A percentile compares a stretch with the other conserved stretches of the same genome.
Evolutionary conservation across 1,139 yeast species (phyloP).

Genomic region (Geotrichum carabidarum): DNA sequence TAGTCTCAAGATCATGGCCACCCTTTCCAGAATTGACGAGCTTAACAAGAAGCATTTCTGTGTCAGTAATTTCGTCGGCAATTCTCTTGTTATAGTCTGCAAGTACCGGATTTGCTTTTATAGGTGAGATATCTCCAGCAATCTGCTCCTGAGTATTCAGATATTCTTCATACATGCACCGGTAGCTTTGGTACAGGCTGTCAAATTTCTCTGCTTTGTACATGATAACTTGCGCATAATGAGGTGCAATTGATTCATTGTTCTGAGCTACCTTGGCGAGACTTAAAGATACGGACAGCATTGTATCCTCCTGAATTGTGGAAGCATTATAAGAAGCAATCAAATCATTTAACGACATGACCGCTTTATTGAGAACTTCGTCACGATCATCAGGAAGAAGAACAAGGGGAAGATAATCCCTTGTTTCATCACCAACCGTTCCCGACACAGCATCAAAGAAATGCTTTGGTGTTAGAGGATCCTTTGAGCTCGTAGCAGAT

Average conservation of each 20-base stretch:
- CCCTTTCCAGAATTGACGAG: slow-evolving; percentile 9
- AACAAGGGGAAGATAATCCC: slow-evolving; percentile 31
- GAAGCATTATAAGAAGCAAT: slow-evolving; percentile 30
- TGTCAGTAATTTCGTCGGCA: slow-evolving; percentile 14
- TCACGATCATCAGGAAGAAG: slow-evolving; percentile 30
- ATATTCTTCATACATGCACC: slow-evolving; percentile 17
- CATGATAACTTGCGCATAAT: slow-evolving; percentile 23
- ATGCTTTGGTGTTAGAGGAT: slow-evolving; percentile 29
- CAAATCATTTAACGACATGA: slow-evolving; percentile 30
- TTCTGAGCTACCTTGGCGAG: slow-evolving; percentile 24
- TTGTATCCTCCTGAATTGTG: slow-evolving; percentile 27
- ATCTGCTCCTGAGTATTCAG: slow-evolving; percentile 10
- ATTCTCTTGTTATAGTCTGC: slow-evolving; percentile 12
- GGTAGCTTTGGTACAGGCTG: slow-evolving; percentile 18
- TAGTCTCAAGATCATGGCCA: not conserved
- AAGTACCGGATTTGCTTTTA: slow-evolving; percentile 10
- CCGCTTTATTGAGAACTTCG: slow-evolving; percentile 25
- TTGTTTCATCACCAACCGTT: slow-evolving; percentile 24
- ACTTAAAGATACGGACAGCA: slow-evolving; percentile 23
- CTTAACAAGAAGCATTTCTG: slow-evolving; percentile 16
- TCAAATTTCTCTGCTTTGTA: slow-evolving; percentile 23
- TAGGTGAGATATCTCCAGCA: not conserved
- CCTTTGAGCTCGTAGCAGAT: slow-evolving; percentile 20
- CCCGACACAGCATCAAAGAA: slow-evolving; percentile 33
- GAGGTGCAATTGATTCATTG: slow-evolving; percentile 20